Conservation (phyloP, 495 filamentous ascomycete genomes). For the Talaromyces nanjingensis region DNA sequence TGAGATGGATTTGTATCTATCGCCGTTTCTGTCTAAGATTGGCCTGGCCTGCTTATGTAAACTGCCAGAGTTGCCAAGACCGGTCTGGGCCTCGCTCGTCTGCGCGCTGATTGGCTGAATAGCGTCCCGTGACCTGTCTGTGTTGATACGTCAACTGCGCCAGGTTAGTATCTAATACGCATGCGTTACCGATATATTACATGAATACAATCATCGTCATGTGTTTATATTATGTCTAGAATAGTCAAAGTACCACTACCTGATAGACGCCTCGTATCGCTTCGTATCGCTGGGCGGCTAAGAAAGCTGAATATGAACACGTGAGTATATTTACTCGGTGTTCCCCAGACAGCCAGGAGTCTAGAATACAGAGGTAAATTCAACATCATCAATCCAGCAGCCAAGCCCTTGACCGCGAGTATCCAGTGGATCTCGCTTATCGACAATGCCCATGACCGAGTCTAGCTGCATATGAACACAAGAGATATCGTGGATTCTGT, state of each 20-base stretch:
- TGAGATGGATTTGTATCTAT: not conserved
- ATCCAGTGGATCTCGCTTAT: not conserved
- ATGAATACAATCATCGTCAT: not conserved
- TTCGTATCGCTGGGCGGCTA: not conserved
- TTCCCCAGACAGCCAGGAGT: not conserved
- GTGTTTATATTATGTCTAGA: not conserved
- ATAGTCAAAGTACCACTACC: not conserved
- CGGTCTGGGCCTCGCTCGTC: not conserved
- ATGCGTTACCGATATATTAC: not conserved
- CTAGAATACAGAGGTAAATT: not conserved
- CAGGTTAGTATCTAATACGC: not conserved
- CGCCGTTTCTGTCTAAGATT: slow-evolving; percentile 2
- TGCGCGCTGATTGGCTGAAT: not conserved
- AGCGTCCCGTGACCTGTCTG: slow-evolving; percentile 1
- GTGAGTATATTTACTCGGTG: not conserved
- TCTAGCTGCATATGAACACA: not conserved
- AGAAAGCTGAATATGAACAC: not conserved
- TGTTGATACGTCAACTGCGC: slow-evolving; percentile 7
- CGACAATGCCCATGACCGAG: not conserved
- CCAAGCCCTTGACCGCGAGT: slow-evolving; percentile 1
- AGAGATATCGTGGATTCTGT: not conserved
- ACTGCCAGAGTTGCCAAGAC: not conserved
- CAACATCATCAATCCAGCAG: not conserved
- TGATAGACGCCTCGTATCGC: not conserved
- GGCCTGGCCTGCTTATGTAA: slow-evolving; percentile 4